phyloP scores from a whole-genome alignment of 345 rosid genomes.

The Toxicodendron radicans region DNA sequence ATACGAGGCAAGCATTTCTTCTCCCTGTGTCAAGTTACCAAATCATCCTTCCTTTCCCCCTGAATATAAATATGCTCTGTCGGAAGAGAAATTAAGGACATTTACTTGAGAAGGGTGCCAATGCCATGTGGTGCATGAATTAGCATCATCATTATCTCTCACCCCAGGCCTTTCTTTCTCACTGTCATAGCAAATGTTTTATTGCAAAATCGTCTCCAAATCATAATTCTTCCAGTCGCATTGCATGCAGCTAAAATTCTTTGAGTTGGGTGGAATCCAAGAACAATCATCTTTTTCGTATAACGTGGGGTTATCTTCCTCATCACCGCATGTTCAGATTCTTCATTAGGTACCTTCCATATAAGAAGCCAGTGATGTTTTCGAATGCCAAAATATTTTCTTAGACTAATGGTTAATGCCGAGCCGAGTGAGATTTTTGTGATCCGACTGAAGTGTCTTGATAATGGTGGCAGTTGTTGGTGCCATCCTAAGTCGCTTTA shows the following conservation, averaged over 20 bases:
- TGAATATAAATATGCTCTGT: conserved; percentile 89
- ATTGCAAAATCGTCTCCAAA: conserved; percentile 86
- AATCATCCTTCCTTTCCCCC: conserved; percentile 98
- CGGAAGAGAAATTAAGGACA: conserved; percentile 77
- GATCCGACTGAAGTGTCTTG: too few species aligned
- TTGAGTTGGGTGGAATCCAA: conserved; percentile 85
- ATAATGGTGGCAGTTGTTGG: too few species aligned
- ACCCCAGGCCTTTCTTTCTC: conserved; percentile 84
- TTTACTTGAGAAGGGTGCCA: conserved; percentile 82
- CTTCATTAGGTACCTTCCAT: conserved; percentile 70
- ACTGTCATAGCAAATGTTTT: conserved; percentile 39
- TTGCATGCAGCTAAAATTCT: conserved; percentile 86
- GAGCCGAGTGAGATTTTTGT: too few species aligned
- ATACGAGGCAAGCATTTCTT: conserved; percentile 91
- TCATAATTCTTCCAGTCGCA: conserved; percentile 83
- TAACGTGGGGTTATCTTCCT: conserved; percentile 77
- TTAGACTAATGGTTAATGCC: conserved; percentile 66
- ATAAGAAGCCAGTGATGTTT: conserved; percentile 56
- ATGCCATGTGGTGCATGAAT: conserved; percentile 90
- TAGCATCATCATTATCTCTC: conserved; percentile 88
- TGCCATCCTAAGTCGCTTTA: too few species aligned
- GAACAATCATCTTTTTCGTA: conserved; percentile 58
- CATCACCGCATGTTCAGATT: conserved; percentile 38
- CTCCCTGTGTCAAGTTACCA: conserved; percentile 97
- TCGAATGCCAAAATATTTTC: conserved; percentile 60